These are phyloP conservation scores for Ceratobasidium sp. DNA, from an alignment of 1,284 basidiomycete species.

Conservation along the genomic window DNA sequence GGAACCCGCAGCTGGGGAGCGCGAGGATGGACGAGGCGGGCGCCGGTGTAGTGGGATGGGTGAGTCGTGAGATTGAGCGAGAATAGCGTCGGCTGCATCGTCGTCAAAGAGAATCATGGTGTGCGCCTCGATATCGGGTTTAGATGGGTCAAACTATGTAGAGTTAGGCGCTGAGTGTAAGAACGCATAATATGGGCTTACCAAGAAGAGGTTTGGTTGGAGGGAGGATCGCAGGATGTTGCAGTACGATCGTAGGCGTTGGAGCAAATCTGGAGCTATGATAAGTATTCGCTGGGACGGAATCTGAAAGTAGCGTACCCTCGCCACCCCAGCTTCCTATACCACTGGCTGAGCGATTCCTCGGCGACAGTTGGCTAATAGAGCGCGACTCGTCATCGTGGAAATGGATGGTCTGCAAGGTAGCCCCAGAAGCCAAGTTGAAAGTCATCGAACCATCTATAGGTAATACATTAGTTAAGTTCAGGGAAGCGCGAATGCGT, in stretches of 20 bases:
- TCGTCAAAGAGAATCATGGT: slow-evolving; percentile 83
- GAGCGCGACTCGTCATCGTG: slow-evolving; percentile 96
- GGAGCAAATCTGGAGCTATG: slow-evolving; percentile 71
- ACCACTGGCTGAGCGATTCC: slow-evolving; percentile 49
- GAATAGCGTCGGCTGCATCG: slow-evolving; percentile 84
- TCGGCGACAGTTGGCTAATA: slow-evolving; percentile 60
- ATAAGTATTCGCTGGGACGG: neutral
- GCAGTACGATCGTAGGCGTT: slow-evolving; percentile 76
- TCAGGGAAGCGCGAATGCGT: slow-evolving; percentile 18
- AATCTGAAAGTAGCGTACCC: slow-evolving; percentile 43
- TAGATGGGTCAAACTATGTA: slow-evolving; percentile 78
- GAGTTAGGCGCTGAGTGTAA: neutral
- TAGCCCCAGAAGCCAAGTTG: slow-evolving; percentile 90
- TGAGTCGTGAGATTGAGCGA: slow-evolving; percentile 79
- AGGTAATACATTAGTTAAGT: slow-evolving; percentile 39
- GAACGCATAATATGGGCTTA: slow-evolving; percentile 56
- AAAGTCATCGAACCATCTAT: slow-evolving; percentile 81
- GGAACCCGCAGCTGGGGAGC: slow-evolving; percentile 54
- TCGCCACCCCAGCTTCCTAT: slow-evolving; percentile 81
- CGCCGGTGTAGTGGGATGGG: slow-evolving; percentile 86
- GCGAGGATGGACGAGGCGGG: slow-evolving; percentile 64
- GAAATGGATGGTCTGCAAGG: slow-evolving; percentile 92
- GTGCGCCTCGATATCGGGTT: slow-evolving; percentile 91
- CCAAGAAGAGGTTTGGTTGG: slow-evolving; percentile 86
- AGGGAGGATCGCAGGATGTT: slow-evolving; percentile 83